Base-by-base conservation (phyloP, 257 asterid species). In the Rhazya stricta region DNA sequence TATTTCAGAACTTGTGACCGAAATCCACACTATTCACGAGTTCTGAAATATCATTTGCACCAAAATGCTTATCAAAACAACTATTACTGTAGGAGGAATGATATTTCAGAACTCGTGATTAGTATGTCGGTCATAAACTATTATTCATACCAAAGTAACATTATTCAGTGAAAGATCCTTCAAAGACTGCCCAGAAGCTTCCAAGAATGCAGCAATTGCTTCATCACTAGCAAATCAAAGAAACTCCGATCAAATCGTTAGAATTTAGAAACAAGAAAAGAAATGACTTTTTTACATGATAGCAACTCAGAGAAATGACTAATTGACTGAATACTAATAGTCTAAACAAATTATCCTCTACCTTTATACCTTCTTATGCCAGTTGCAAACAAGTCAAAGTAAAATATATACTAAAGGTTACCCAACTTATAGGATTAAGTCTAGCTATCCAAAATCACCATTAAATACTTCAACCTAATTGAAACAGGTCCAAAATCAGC, bases 181-280 rank as follows among this genome's bases (percentile, higher is more conserved):
- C 89, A 93, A 65, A 57, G 79, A 86, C 75, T 72, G 83, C 75
- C 98, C 98, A 54, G 95, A 87, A 82, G 83, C 80, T 91, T 93
- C 98, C 72, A 93, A 61, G 83, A 83, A 89, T 71, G 97, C 95
- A 15, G 98, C 96, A 77, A 93, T 57, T 53, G 90, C 91, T 78
- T 91, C 98, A 77, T 93, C 98, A 27, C 97, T 93, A 71, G 61
- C 54, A 74, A 48, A 78, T 58, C 66, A 66, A 73, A 58, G 43
- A 13, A 79, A 60, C 32, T 58, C 65, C 25, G 27, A 60, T 69
- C 58, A 50, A 10, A 43, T 42, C 12, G 45, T 23, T 4, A 27
- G n/a, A n/a, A 57, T 27, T n/a, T n/a, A 69, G 32, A 41, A 54
- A 46, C 13, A 57, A 41, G 69, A 19, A 39, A 16, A 50, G 54